Evolutionary conservation across 306 rosid species (phyloP).

Genomic region (Casuarina glauca): DNA sequence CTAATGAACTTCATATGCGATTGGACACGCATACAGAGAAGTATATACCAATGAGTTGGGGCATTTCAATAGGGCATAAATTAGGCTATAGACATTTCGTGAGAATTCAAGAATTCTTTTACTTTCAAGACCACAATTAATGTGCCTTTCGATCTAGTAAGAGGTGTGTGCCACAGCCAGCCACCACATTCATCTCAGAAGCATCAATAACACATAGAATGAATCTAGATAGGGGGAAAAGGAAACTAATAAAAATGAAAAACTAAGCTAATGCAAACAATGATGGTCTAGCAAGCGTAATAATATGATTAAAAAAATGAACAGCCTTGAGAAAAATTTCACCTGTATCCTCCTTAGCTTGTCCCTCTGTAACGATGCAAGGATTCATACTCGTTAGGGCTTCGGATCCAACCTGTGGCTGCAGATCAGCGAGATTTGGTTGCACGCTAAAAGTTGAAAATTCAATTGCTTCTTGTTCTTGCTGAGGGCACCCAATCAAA

Average conservation of each 20-base stretch:
- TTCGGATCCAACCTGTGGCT: conserved; percentile 24
- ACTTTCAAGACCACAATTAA: conserved; percentile 2
- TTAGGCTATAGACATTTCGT: not conserved
- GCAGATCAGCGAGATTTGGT: conserved; percentile 33
- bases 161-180: not conserved
- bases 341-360: conserved; percentile 29
- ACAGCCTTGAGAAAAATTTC: conserved; percentile 16
- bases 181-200: not conserved
- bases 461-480: conserved; percentile 18
- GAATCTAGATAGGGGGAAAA: not conserved
- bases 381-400: conserved; percentile 7
- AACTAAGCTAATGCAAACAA: not conserved
- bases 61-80: not conserved
- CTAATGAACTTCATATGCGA: not conserved
- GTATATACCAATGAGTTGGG: not conserved
- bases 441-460: conserved; percentile 26
- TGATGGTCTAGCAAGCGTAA: not conserved
- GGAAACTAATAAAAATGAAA: not conserved
- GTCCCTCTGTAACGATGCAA: conserved; percentile 11
- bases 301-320: conserved; percentile 1
- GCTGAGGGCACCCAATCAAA: conserved; percentile 26
- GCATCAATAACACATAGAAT: not conserved
- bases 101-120: not conserved
- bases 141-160: conserved; percentile 3
- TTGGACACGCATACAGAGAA: not conserved